Conservation (phyloP, 805 yeast species). For the Wickerhamomyces mucosus region DNA sequence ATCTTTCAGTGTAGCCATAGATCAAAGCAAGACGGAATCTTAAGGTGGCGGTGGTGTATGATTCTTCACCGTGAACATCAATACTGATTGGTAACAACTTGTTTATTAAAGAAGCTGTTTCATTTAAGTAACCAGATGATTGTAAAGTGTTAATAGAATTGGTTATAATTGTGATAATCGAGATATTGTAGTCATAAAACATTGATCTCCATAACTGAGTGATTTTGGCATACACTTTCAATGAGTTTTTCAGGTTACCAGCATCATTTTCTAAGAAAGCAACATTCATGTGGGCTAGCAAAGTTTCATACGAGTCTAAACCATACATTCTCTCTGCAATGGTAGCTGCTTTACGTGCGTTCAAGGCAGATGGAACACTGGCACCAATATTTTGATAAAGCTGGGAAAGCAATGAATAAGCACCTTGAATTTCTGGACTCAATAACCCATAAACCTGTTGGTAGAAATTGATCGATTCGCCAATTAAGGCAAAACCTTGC, state of each 20-base stretch:
- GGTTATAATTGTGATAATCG: slow-evolving; percentile 50
- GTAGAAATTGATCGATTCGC: slow-evolving; percentile 60
- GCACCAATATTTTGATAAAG: slow-evolving; percentile 52
- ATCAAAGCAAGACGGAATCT: slow-evolving; percentile 63
- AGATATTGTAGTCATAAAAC: slow-evolving; percentile 55
- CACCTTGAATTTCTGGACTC: slow-evolving; percentile 70
- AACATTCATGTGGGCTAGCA: slow-evolving; percentile 63
- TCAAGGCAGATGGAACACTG: slow-evolving; percentile 47
- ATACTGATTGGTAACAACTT: slow-evolving; percentile 43
- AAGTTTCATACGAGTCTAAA: slow-evolving; percentile 66
- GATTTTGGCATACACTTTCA: slow-evolving; percentile 53
- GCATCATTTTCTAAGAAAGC: slow-evolving; percentile 62
- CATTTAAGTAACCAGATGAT: slow-evolving; percentile 51
- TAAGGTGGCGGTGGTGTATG: slow-evolving; percentile 55
- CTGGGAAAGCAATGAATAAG: slow-evolving; percentile 57
- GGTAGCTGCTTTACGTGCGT: slow-evolving; percentile 58
- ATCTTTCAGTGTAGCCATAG: slow-evolving; percentile 41
- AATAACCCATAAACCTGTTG: slow-evolving; percentile 81
- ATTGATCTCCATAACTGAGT: slow-evolving; percentile 46
- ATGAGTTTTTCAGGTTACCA: slow-evolving; percentile 48
- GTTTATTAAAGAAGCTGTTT: slow-evolving; percentile 44
- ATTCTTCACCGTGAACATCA: slow-evolving; percentile 43
- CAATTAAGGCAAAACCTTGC: slow-evolving; percentile 52
- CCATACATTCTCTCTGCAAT: slow-evolving; percentile 79
- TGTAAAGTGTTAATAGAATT: slow-evolving; percentile 45